Base-by-base conservation (phyloP, 192 early-diverging fungal genomes). In the Gonapodya sp. region DNA sequence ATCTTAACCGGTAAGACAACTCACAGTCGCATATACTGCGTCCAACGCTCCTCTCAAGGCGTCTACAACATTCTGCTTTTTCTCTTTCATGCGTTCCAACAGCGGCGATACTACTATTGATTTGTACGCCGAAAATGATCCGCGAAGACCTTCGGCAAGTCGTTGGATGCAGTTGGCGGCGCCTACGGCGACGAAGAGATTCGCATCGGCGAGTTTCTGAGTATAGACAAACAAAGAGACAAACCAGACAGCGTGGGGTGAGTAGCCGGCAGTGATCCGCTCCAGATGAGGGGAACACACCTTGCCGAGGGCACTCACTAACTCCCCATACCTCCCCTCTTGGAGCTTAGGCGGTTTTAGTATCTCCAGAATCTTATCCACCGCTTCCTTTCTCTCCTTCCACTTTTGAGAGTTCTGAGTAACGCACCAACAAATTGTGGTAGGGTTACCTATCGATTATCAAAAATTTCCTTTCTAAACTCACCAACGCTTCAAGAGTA, bases 81-180 rank as follows among this genome's bases (percentile, higher is more conserved):
- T 94, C 84, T 99, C 98, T 83, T 99, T 99, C 14, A 95, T 88
- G 82, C 94, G 94, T 86, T 98, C 98, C 35, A 99, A 86, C 32
- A 97, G 84, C 14, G 94, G 93, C 2, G 85, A 81, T 33, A 92
- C 80, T 1, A 94, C 93, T 73, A 93, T 86, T 2, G 86, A 79
- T 73, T 93, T 90, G 81, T 96, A 98, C 73, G 91, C 93, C 31
- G 87, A 87, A 85, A 99, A 99, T 1, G 85, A 82, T n/a, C 86
- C 84, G 35, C 95, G 89, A 81, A 99, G 83, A 1, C 95, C 94
- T 0, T 81, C 82, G 0, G 97, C 96, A 73, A 99, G 83, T 32
- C 87, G 87, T 36, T 94, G 95, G 34, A 99, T 87, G 81, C 91
- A 94, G 79, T 95, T 94, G 73, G 94, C 93, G 31, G 93, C 92